Conservation (phyloP, 495 filamentous ascomycete genomes). For the Aspergillus sparsus region DNA sequence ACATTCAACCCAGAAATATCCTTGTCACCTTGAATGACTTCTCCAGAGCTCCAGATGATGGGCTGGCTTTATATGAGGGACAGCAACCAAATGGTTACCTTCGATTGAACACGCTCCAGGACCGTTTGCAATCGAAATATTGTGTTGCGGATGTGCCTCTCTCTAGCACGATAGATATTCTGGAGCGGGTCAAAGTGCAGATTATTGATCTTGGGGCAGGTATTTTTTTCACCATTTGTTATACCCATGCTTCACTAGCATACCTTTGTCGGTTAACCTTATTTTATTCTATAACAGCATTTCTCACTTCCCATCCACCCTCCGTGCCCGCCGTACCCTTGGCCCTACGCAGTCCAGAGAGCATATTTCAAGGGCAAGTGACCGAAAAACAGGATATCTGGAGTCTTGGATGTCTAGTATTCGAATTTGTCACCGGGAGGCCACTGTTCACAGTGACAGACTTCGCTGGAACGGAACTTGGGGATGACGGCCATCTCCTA, state of each 20-base stretch:
- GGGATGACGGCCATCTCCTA: conserved; percentile 27
- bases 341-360: conserved; percentile 37
- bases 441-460: conserved; percentile 25
- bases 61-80: neutral
- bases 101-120: too few relatives aligned
- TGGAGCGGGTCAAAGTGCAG: conserved; percentile 33
- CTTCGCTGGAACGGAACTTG: neutral
- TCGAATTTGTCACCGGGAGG: conserved; percentile 37
- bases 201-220: conserved; percentile 43
- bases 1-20: conserved; percentile 44
- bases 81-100: too few relatives aligned
- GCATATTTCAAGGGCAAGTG: conserved; percentile 29
- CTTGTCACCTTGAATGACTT: conserved; percentile 29
- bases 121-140: conserved; percentile 28
- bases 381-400: conserved; percentile 39
- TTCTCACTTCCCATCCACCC: conserved; percentile 30
- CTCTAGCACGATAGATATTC: conserved; percentile 20
- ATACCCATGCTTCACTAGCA: conserved; percentile 8
- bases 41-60: neutral
- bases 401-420: conserved; percentile 44
- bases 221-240: conserved; percentile 18
- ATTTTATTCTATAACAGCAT: conserved; percentile 24
- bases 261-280: neutral
- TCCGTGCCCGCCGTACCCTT: conserved; percentile 30
- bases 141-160: conserved; percentile 34